Evolutionary conservation across 2,329 filamentous ascomycete genomes (phyloP).

Genomic region (Parafenestella ontariensis): DNA sequence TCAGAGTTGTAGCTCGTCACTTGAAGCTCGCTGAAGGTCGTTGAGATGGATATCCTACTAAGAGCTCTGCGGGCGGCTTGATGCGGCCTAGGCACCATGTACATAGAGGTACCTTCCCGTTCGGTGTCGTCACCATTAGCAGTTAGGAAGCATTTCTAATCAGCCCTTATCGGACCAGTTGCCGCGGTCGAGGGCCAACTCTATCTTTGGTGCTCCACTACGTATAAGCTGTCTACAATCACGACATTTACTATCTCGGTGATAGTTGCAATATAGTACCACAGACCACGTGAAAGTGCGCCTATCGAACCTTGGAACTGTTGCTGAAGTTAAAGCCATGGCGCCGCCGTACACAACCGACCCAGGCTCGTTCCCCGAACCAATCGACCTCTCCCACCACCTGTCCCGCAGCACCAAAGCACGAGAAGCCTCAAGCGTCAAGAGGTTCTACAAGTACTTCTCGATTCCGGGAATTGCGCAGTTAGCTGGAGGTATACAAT

Average conservation of each 20-base stretch:
- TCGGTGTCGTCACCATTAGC: conserved; percentile 25
- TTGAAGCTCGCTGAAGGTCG: background rate
- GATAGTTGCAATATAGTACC: conserved; percentile 3
- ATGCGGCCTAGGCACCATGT: conserved; percentile 14
- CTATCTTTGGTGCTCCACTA: conserved; percentile 3
- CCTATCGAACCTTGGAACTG: background rate
- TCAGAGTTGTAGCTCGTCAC: too few relatives aligned
- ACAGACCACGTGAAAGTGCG: background rate
- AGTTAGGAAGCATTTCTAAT: conserved; percentile 32
- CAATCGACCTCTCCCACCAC: conserved; percentile 80
- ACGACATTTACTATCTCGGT: conserved; percentile 7
- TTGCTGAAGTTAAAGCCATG: conserved; percentile 21
- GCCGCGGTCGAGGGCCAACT: conserved; percentile 15
- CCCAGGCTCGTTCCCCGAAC: conserved; percentile 52
- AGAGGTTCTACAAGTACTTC: conserved; percentile 88
- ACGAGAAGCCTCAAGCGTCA: conserved; percentile 71
- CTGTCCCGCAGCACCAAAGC: conserved; percentile 73
- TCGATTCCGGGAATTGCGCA: conserved; percentile 67
- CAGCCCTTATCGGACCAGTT: conserved; percentile 32
- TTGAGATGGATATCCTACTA: background rate
- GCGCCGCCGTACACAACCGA: conserved; percentile 31
- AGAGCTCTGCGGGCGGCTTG: conserved; percentile 5
- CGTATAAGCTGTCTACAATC: conserved; percentile 14
- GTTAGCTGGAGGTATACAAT: conserved; percentile 62
- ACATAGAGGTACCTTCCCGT: conserved; percentile 7